Evolutionary conservation across 2,329 filamentous ascomycete species (phyloP).

Genomic region (Neonectria neomacrospora): DNA sequence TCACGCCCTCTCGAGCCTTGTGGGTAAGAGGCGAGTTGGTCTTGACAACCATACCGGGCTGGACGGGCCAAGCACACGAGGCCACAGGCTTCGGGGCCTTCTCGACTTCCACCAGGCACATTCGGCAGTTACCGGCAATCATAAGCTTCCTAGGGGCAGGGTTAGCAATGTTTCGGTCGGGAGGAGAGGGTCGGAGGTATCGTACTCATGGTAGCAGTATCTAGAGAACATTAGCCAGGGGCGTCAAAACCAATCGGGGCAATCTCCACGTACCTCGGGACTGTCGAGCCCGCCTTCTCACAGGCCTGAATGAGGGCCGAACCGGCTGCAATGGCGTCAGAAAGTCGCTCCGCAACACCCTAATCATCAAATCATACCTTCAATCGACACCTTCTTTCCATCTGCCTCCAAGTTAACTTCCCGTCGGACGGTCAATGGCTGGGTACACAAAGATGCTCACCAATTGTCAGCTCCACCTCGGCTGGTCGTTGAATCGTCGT

Average conservation of each 20-base stretch:
- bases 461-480: slow-evolving; percentile 97
- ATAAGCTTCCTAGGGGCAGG: slow-evolving; percentile 81
- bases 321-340: slow-evolving; percentile 74
- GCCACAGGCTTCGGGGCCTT: slow-evolving; percentile 95
- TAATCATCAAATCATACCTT: slow-evolving; percentile 71
- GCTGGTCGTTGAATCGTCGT: slow-evolving; percentile 81
- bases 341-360: slow-evolving; percentile 33
- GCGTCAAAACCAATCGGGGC: slow-evolving; percentile 35
- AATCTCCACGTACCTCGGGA: slow-evolving; percentile 75
- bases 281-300: slow-evolving; percentile 92
- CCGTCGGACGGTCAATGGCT: slow-evolving; percentile 45
- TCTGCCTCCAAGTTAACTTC: slow-evolving; percentile 66
- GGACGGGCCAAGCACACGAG: slow-evolving; percentile 98
- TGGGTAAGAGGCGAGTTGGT: slow-evolving; percentile 95
- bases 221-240: slow-evolving; percentile 59
- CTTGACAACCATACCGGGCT: slow-evolving; percentile 99
- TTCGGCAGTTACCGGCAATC: slow-evolving; percentile 99
- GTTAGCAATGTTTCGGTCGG: slow-evolving; percentile 54
- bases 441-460: slow-evolving; percentile 58
- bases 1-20: slow-evolving; percentile 98
- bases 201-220: slow-evolving; percentile 99
- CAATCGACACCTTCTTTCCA: slow-evolving; percentile 97
- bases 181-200: slow-evolving; percentile 43
- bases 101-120: slow-evolving; percentile 99
- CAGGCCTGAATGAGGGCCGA: slow-evolving; percentile 98